Conservation (phyloP, 345 rosid genomes). For the Aquilaria malaccensis region DNA sequence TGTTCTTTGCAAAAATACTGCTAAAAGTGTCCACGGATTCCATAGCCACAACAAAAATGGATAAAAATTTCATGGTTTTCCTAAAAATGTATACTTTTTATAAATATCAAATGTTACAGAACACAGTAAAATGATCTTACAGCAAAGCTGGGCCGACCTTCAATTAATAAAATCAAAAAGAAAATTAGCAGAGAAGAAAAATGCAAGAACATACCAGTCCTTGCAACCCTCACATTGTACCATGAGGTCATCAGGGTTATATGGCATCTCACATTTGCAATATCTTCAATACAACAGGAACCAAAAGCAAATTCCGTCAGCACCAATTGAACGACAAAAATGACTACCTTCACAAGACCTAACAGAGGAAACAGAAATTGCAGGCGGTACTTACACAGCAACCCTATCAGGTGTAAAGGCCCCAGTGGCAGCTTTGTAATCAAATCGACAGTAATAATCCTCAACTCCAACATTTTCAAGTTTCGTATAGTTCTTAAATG, state of each 20-base stretch:
- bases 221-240: conserved; percentile 92
- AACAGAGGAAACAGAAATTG: conserved; percentile 1
- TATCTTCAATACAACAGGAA: conserved; percentile 42
- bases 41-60: no score
- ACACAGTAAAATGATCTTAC: no score
- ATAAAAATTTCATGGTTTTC: not conserved
- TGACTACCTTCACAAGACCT: conserved; percentile 1
- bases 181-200: not conserved
- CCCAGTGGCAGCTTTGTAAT: conserved; percentile 82
- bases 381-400: conserved; percentile 65
- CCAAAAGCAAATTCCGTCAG: conserved; percentile 13
- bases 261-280: conserved; percentile 93
- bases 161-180: not conserved
- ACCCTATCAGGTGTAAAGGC: conserved; percentile 77
- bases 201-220: conserved; percentile 59
- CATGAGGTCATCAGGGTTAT: conserved; percentile 90
- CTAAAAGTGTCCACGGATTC: no score
- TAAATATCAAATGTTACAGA: not conserved
- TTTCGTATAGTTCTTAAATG: conserved; percentile 68
- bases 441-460: conserved; percentile 80
- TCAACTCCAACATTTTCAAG: conserved; percentile 73
- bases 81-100: not conserved
- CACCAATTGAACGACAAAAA: not conserved
- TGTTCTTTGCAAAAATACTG: no score
- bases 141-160: not conserved